Base-by-base conservation (phyloP, 495 filamentous ascomycete species). In the Hypoxylon rickii region DNA sequence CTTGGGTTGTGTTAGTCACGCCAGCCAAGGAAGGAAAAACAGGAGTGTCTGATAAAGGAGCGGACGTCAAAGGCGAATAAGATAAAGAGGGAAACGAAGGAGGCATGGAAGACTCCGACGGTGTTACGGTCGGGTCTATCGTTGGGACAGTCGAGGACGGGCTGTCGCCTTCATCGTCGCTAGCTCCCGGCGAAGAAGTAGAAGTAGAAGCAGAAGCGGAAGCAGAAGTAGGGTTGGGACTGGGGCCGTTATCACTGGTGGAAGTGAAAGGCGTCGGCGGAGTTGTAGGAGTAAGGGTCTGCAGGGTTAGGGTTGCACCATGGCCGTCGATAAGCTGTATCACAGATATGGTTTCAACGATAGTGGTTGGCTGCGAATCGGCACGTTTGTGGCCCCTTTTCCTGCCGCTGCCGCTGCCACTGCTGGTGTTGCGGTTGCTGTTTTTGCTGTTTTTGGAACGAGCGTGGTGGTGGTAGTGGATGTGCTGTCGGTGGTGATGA, bases 271-370 rank as follows among this genome's bases (percentile, higher is more conserved):
- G n/a, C 4, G 24, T 29, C 24, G 24, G 24, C 24, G 24, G 4
- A 10, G 24, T 4, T 4, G 24, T 29, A 4, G 24, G 24, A 4
- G 24, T 29, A 29, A 29, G 24, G 24, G 76, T 76, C 44, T 67
- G 55, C 48, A 73, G 51, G 20, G 66, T 59, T 40, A 77, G 54
- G 43, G 69, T 67, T 36, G 65, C 68, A 64, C 79, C 79, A 24
- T 67, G 58, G 42, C 67, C 67, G 68, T 81, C 75, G 61, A 81
- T 71, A 53, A 78, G 60, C 45, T 79, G 72, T 21, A 80, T 64
- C 61, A 80, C 73, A 37, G 77, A 78, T 40, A 82, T 65, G 52
- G 78, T 80, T 39, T 73, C 63, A 21, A 76, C 67, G 44, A 79
- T 69, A 41, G 73, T 71, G 40, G 75, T 73, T 63, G 66, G 34